Percentiles rank a stretch among this genome's conserved stretches.
These are phyloP conservation scores for Candida michaelii DNA, from an alignment of 805 yeast genomes.

Conservation along the genomic window DNA sequence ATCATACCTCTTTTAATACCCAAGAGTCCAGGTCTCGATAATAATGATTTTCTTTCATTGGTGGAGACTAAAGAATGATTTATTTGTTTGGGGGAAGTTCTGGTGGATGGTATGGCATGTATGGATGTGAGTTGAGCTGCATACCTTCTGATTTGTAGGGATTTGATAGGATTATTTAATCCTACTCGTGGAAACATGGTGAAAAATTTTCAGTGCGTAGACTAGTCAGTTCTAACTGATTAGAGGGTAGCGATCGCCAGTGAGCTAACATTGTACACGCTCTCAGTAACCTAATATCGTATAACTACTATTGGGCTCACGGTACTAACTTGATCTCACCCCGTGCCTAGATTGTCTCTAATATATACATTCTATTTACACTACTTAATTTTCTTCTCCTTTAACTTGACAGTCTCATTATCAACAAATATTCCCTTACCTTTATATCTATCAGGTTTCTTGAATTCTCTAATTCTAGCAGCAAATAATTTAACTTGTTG, in stretches of 20 bases:
- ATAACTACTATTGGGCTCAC: too few relatives aligned
- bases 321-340: neutral
- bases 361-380: constrained; percentile 3
- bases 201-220: constrained; percentile 11
- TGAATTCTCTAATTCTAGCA: constrained; percentile 78
- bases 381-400: constrained; percentile 91
- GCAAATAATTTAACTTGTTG: constrained; percentile 88
- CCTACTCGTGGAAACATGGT: constrained; percentile 6
- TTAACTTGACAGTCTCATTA: constrained; percentile 85
- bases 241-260: too few relatives aligned
- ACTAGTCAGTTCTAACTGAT: too few relatives aligned
- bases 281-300: too few relatives aligned
- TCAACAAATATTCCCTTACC: constrained; percentile 96
- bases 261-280: too few relatives aligned
- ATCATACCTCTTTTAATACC: constrained; percentile 91
- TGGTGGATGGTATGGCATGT: constrained; percentile 49
- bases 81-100: constrained; percentile 48
- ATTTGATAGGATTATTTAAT: neutral
- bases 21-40: constrained; percentile 78
- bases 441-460: constrained; percentile 97
- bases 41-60: constrained; percentile 69
- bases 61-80: constrained; percentile 69
- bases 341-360: neutral
- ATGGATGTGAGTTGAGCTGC: constrained; percentile 50
- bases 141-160: constrained; percentile 21